Conservation (phyloP, 306 rosid genomes). For the Cucumis hystrix region DNA sequence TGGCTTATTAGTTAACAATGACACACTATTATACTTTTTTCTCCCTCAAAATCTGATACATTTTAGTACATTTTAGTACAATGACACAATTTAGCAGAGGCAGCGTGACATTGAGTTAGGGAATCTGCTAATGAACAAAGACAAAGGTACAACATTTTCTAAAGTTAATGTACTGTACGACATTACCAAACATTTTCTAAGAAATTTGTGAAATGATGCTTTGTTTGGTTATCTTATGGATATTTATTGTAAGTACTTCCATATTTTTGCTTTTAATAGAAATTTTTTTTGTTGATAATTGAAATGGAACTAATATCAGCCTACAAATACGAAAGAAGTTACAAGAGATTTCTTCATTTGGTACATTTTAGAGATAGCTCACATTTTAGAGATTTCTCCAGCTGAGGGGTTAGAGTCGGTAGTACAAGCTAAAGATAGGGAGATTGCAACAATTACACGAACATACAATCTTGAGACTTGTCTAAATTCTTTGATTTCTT, state of each 20-base stretch:
- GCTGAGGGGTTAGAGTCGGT: conserved; percentile 89
- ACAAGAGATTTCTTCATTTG: background rate
- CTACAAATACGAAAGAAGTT: background rate
- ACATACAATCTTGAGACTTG: conserved; percentile 28
- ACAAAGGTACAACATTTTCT: conserved; percentile 48
- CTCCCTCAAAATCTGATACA: too few relatives aligned
- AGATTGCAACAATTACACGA: conserved; percentile 88
- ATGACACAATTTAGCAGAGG: too few relatives aligned
- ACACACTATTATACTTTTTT: too few relatives aligned
- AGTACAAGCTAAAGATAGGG: conserved; percentile 81
- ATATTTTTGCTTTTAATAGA: background rate
- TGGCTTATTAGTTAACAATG: too few relatives aligned
- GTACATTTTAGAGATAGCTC: background rate
- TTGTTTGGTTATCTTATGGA: background rate
- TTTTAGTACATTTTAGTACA: too few relatives aligned
- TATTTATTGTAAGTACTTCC: background rate
- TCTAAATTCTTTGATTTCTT: conserved; percentile 1
- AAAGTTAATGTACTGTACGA: background rate
- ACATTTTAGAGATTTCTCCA: background rate
- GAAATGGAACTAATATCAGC: background rate
- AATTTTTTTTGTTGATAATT: background rate
- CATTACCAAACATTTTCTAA: background rate
- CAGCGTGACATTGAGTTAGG: conserved; percentile 87
- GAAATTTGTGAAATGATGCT: background rate
- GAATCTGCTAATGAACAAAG: conserved; percentile 87